Evolutionary conservation across 805 yeast species (phyloP), one percentile per base, ranked within the genome.

Genomic region (Candida manassasensis): DNA sequence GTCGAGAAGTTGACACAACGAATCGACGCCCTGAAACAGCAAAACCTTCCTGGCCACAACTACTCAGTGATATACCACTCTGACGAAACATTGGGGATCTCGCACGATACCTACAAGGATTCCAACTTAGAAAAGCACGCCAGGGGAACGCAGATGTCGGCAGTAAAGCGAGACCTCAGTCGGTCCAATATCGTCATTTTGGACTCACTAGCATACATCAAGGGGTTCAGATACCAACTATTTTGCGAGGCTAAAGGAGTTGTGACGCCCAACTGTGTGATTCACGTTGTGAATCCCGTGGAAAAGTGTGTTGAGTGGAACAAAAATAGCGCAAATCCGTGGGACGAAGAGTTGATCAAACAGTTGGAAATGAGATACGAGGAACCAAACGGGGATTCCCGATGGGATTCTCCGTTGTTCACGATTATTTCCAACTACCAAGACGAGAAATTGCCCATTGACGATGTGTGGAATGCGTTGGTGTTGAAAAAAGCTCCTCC

Each of bases 401-500:
- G 96, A 40, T 93, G 98, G 98, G 98, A 93, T 52, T 78, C 95
- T 3, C 98, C 98, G 4, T 62, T 90, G 41, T 80, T 88, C 52
- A 77, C 86, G 0, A 59, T 89, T 1, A 73, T 79, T 3, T 72
- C 66, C 48, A 77, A 73, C 33, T 49, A 55, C 27, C 58, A 52
- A 9, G 80, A 81, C 21, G 64, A 63, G 11, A 60, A 58, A 3
- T 50, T 81, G 17, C 84, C 88, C 0, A 56, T 81, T 14, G 82
- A 81, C 2, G 84, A 77, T 12, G 71, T 93, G 2, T 79, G 82
- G 79, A 71, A 71, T 32, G 72, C 78, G 0, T 49, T 82, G 2
- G 81, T 77, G 21, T 53, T 84, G 41, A 69, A 75, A 33, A 71
- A 75, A 55, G 72, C 84, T 35, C 69, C 84, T 36, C 75, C 80